Base-by-base conservation (phyloP, 2,329 filamentous ascomycete species). In the Pseudogymnoascus sp. region DNA sequence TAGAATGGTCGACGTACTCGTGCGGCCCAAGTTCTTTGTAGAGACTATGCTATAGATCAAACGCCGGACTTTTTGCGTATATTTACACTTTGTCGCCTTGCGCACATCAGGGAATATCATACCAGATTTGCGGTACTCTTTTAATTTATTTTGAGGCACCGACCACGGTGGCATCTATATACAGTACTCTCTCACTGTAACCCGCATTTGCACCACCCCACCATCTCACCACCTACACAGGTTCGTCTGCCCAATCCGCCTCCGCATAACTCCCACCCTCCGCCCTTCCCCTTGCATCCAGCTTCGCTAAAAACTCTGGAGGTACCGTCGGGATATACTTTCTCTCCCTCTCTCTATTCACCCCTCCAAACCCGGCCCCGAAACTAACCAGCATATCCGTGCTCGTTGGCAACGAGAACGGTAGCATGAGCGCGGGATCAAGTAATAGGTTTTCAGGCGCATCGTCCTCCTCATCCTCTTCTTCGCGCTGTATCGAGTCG, bases 361-460 rank as follows among this genome's bases (percentile, higher is more conserved):
- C 80, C 0, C 95, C 95, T 4, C 95, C 95, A 71, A 97, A 95
- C 0, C 95, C 95, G 11, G 95, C 93, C 0, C 95, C 95, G 71
- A 96, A 99, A 68, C 88, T 93, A 59, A 99, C 86, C 59, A 97
- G 82, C 95, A 99, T 99, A 75, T 99, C 95, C 26, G 93, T 97
- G 64, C 91, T 95, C 1, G 93, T 96, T 1, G 95, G 95, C 29
- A 99, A 80, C n/a, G 89, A 89, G 74, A 99, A 99, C 0, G 95
- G 95, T 26, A 99, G 82, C 83, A 97, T 96, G 65, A 96, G 80
- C 2, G 93, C 90, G 2, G 93, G 91, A 71, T 97, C 93, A 62
- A 97, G 77, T 46, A 97, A 85, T 37, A 97, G 80, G 65, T 90
- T 83, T 68, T 90, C 85, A 0, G 89, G 88, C 13, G 86, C 80